Base-by-base conservation (phyloP, 2,329 filamentous ascomycete species). In the Sarocladium oryzae region DNA sequence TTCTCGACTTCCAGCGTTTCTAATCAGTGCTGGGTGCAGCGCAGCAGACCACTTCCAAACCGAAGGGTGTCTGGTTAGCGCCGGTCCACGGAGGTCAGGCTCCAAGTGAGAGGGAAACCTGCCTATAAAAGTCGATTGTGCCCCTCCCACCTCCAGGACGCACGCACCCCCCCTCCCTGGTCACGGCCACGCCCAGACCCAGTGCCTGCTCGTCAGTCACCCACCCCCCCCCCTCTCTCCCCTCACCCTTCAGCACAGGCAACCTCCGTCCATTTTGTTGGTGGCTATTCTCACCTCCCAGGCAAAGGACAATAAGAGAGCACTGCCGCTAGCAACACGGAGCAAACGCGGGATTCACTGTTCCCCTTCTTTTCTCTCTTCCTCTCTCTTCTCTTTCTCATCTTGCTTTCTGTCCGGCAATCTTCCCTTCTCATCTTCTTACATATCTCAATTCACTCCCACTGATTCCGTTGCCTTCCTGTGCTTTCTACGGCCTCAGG, bases 301-400 rank as follows among this genome's bases (percentile, higher is more conserved):
- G n/a, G 43, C 15, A 45, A 45, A 26, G 20, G 40, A 48, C 43
- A 48, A 48, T 48, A 48, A 48, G 43, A 48, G 40, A 20, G 43
- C 43, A 48, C 16, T 20, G 43, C 43, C 26, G 43, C 43, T 48
- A 48, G 43, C 24, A 48, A 26, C 21, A 43, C 40, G n/a, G 40
- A 43, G 43, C 43, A 48, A 32, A 48, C 43, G 21, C n/a, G 43
- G 8, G 28, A 33, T 48, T 30, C 43, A 30, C 28, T 48, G 28
- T n/a, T 32, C 26, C 16, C 43, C 33, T 48, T 33, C 24, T 23
- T 33, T 18, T 33, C 26, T n/a, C n/a, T n/a, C n/a, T n/a, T n/a
- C n/a, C n/a, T n/a, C n/a, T n/a, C n/a, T n/a, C n/a, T n/a, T 26
- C 15, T n/a, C 18, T 16, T n/a, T n/a, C 21, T 30, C 21, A 15